Percentiles rank a stretch among this genome's conserved stretches.
Evolutionary conservation across 208 protist species (phyloP).

Genomic region (Trypanosoma platydactyli): DNA sequence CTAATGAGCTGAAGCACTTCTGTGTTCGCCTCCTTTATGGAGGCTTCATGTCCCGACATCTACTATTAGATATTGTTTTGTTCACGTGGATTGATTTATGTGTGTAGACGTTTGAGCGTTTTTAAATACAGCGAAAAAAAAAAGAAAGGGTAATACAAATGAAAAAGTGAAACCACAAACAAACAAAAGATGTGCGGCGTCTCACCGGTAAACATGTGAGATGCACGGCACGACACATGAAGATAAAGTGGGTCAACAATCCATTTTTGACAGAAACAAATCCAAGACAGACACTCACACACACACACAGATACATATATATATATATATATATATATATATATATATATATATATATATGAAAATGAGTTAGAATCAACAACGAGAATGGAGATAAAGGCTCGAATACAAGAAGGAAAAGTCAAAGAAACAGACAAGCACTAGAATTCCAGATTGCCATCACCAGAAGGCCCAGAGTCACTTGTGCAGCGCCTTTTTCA

Average conservation of each 20-base stretch:
- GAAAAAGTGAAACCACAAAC: background rate
- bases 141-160: background rate
- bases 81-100: background rate
- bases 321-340: background rate
- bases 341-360: background rate
- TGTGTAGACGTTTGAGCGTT: background rate
- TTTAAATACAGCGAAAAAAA: background rate
- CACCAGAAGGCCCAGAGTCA: background rate
- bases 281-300: background rate
- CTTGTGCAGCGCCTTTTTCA: background rate
- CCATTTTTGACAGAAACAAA: background rate
- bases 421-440: slow-evolving; percentile 15
- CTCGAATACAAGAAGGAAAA: too few species aligned
- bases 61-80: background rate
- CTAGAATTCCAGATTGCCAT: background rate
- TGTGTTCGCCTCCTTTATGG: slow-evolving; percentile 39
- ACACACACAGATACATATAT: background rate
- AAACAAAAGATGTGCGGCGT: background rate
- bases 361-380: background rate
- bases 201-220: too few species aligned
- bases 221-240: too few species aligned
- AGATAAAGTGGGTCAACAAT: background rate
- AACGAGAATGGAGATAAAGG: too few species aligned
- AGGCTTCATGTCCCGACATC: slow-evolving; percentile 23
- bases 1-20: slow-evolving; percentile 55